These are phyloP conservation scores for Xylaria longipes DNA, from an alignment of 495 filamentous ascomycete genomes.

Conservation along the genomic window DNA sequence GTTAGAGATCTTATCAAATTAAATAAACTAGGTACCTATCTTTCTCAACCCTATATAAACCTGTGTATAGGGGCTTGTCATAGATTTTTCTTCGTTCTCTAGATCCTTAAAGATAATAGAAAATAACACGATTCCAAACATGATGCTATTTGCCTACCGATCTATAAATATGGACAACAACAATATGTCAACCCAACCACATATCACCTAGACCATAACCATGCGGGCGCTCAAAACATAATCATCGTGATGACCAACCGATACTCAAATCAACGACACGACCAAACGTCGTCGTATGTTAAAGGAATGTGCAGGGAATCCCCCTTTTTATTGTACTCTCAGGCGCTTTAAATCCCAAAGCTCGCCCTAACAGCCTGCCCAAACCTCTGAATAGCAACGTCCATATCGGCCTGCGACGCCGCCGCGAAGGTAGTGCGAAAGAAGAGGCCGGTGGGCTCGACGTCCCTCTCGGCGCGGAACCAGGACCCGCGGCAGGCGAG, in stretches of 20 bases:
- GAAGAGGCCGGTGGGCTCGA: conserved; percentile 64
- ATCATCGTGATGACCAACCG: not conserved
- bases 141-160: conserved; percentile 11
- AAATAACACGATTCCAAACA: not conserved
- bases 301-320: too few species aligned
- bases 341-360: conserved; percentile 64
- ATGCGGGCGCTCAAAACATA: not conserved
- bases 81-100: not conserved
- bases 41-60: not conserved
- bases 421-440: conserved; percentile 91
- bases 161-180: conserved; percentile 5
- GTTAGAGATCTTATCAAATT: not conserved
- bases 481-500: conserved; percentile 83
- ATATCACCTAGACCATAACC: not conserved
- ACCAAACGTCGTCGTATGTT: not conserved
- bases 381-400: conserved; percentile 78
- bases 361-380: conserved; percentile 70
- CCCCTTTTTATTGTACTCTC: too few species aligned
- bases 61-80: not conserved
- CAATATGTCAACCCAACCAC: conserved; percentile 9
- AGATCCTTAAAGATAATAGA: not conserved
- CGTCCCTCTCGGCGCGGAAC: conserved; percentile 73
- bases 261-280: not conserved
- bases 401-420: conserved; percentile 75
- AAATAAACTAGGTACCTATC: not conserved